phyloP scores from a whole-genome alignment of 768 basidiomycete genomes.

The Saitozyma sp. region DNA sequence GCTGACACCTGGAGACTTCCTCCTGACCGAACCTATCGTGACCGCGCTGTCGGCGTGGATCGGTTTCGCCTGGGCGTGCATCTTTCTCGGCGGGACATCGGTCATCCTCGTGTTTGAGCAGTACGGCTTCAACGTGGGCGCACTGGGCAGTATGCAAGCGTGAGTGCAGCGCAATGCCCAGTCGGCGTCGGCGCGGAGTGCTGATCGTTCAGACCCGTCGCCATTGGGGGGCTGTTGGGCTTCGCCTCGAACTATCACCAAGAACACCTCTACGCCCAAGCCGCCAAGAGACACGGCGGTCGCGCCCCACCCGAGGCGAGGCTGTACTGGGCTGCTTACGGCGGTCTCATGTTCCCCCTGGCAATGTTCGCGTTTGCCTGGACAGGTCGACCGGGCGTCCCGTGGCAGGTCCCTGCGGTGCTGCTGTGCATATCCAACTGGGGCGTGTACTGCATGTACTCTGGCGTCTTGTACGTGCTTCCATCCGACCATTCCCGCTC shows the following conservation, averaged over 20 bases:
- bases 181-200: background rate
- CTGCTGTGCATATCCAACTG: conserved; percentile 32
- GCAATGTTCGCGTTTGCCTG: conserved; percentile 38
- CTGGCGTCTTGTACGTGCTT: conserved; percentile 39
- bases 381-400: conserved; percentile 37
- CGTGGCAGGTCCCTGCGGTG: conserved; percentile 38
- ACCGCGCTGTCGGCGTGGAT: conserved; percentile 46
- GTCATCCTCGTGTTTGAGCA: conserved; percentile 30
- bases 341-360: conserved; percentile 45
- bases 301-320: conserved; percentile 48
- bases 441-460: conserved; percentile 46
- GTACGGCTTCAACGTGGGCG: conserved; percentile 43
- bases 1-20: conserved; percentile 23
- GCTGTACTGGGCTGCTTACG: conserved; percentile 45
- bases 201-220: conserved; percentile 23
- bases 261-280: conserved; percentile 33
- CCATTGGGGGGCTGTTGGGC: conserved; percentile 41
- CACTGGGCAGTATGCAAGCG: conserved; percentile 34
- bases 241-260: conserved; percentile 40
- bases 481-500: background rate
- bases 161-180: conserved; percentile 18
- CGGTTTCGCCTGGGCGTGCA: conserved; percentile 46
- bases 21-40: conserved; percentile 49
- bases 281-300: conserved; percentile 26
- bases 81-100: conserved; percentile 43